Percentiles rank a stretch among this genome's conserved stretches.
Conservation (phyloP, 2,329 filamentous ascomycete genomes). For the Arachnopeziza araneosa region DNA sequence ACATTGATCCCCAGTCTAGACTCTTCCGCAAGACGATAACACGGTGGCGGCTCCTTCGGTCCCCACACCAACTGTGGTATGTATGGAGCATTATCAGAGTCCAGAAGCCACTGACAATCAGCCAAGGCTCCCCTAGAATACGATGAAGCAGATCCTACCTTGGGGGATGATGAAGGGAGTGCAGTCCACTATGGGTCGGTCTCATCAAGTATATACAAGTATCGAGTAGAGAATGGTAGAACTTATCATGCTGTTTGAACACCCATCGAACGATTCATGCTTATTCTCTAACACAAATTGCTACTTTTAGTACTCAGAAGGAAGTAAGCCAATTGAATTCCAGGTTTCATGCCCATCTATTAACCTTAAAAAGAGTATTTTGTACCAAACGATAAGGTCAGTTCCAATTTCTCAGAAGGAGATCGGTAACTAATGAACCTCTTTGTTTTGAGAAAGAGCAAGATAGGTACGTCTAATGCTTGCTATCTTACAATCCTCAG, state of each 20-base stretch:
- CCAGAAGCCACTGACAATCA: too few species aligned
- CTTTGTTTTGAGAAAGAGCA: constrained; percentile 5
- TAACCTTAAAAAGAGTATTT: constrained; percentile 10
- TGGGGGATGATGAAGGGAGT: constrained; percentile 7
- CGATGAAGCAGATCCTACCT: constrained; percentile 1
- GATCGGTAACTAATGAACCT: neutral
- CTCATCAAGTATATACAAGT: constrained; percentile 13
- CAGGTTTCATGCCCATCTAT: neutral
- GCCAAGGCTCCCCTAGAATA: neutral
- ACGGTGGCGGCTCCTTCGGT: too few species aligned
- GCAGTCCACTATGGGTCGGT: constrained; percentile 11
- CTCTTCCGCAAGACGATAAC: too few species aligned
- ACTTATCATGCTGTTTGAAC: constrained; percentile 16
- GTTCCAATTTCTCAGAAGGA: neutral
- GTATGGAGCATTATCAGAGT: too few species aligned
- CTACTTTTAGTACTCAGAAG: constrained; percentile 8
- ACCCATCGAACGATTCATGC: too few species aligned
- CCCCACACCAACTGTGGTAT: too few species aligned
- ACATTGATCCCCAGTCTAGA: too few species aligned
- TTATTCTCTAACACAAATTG: too few species aligned
- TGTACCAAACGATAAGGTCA: constrained; percentile 17
- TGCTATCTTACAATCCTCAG: constrained; percentile 22
- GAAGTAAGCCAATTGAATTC: constrained; percentile 4
- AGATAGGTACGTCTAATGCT: constrained; percentile 12
- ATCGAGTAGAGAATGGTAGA: constrained; percentile 15